Evolutionary conservation across 2,329 filamentous ascomycete species (phyloP).

Genomic region (Hymenoscyphus scutula): DNA sequence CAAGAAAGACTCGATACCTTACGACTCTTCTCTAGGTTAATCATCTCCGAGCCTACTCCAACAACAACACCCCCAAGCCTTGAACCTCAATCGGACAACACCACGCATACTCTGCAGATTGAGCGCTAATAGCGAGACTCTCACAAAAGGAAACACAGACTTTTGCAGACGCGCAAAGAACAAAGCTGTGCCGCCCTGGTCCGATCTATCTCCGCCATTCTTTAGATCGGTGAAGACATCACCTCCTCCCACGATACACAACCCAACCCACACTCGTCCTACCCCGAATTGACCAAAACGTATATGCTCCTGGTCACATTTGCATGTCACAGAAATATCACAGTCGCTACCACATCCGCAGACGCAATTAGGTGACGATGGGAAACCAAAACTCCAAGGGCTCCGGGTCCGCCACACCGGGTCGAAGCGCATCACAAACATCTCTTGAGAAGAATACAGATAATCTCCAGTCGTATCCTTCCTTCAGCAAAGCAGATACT

Average conservation of each 20-base stretch:
- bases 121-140: not conserved
- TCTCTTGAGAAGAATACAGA: conserved; percentile 31
- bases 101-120: not conserved
- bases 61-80: not conserved
- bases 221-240: not conserved
- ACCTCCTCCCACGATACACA: not conserved
- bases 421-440: conserved; percentile 31
- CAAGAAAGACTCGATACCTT: not conserved
- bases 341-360: conserved; percentile 2
- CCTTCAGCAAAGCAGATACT: conserved; percentile 88
- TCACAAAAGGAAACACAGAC: not conserved
- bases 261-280: not conserved
- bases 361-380: conserved; percentile 46
- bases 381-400: conserved; percentile 68
- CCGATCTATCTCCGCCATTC: not conserved
- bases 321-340: not conserved
- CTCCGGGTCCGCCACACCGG: conserved; percentile 33
- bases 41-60: not conserved
- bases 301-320: conserved; percentile 1
- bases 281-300: not conserved
- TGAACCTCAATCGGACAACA: not conserved
- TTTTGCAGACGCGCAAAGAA: not conserved
- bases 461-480: conserved; percentile 77
- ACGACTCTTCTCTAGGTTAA: not conserved
- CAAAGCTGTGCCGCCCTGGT: not conserved